A percentile compares a stretch with the other conserved stretches of the same genome.
These are phyloP conservation scores for Globisporangium cystogenes DNA, from an alignment of 352 stramenopile species.

Conservation along the genomic window DNA sequence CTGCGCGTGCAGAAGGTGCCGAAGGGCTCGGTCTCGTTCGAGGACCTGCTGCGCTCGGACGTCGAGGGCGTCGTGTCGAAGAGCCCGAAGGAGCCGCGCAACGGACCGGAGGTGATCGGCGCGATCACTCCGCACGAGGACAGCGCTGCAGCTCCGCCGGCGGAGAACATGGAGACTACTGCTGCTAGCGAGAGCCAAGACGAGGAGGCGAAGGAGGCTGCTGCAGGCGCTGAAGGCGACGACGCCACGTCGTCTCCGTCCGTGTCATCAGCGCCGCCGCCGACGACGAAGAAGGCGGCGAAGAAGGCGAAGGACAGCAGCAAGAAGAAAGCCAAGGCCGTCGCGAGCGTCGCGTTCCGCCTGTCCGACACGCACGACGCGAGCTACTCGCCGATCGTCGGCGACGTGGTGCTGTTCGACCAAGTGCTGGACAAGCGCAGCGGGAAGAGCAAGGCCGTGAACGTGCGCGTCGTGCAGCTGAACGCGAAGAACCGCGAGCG, in stretches of 20 bases:
- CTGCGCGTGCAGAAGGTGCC: constrained; percentile 65
- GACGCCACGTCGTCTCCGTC: not conserved
- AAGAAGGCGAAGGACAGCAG: constrained; percentile 17
- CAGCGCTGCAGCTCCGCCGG: not conserved
- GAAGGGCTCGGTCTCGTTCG: constrained; percentile 53
- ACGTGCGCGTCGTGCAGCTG: constrained; percentile 54
- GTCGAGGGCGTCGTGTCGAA: constrained; percentile 59
- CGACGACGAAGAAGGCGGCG: constrained; percentile 8
- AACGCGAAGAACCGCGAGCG: constrained; percentile 65
- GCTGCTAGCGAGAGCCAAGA: not conserved
- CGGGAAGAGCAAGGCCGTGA: constrained; percentile 45
- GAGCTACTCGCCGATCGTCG: constrained; percentile 52
- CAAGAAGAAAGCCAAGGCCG: constrained; percentile 34
- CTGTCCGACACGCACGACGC: constrained; percentile 56
- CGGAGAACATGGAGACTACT: constrained; percentile 5
- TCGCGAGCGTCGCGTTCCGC: constrained; percentile 31
- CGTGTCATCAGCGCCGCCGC: not conserved
- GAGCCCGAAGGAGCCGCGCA: constrained; percentile 58
- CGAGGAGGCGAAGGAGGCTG: constrained; percentile 7
- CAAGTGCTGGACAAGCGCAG: constrained; percentile 68
- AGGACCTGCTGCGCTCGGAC: constrained; percentile 47
- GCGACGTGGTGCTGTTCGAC: constrained; percentile 64
- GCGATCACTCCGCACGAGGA: constrained; percentile 28
- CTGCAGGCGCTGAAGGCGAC: not conserved
- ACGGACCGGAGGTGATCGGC: constrained; percentile 50